Conservation (phyloP, 352 stramenopile species). For the Phytophthora pistaciae region DNA sequence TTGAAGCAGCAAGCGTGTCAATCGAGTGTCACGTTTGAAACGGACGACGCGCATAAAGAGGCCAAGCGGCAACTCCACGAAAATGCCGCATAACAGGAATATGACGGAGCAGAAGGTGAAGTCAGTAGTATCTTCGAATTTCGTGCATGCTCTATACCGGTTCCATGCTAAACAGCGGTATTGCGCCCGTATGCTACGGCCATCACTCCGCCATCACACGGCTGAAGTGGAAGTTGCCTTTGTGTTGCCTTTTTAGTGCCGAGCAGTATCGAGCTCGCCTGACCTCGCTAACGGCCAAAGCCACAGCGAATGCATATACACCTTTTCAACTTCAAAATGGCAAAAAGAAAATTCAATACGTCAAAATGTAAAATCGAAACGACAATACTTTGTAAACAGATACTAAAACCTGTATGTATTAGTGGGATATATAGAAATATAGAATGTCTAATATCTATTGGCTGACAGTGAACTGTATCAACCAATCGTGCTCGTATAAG, state of each 20-base stretch:
- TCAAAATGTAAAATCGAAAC: too few relatives aligned
- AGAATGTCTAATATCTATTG: too few relatives aligned
- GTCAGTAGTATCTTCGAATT: too few relatives aligned
- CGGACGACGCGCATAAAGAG: slow-evolving; percentile 11
- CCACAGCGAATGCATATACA: slow-evolving; percentile 6
- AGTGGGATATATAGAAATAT: too few relatives aligned
- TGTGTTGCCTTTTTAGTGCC: slow-evolving; percentile 22
- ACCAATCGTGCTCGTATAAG: too few relatives aligned
- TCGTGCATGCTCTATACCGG: neutral
- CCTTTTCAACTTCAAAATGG: too few relatives aligned
- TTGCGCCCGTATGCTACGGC: slow-evolving; percentile 33
- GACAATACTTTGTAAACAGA: too few relatives aligned
- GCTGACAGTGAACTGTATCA: too few relatives aligned
- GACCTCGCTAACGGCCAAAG: slow-evolving; percentile 12
- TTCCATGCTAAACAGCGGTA: slow-evolving; percentile 2
- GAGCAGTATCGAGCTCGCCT: slow-evolving; percentile 28
- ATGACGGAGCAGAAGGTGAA: neutral
- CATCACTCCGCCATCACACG: slow-evolving; percentile 24
- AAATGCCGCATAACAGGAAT: slow-evolving; percentile 3
- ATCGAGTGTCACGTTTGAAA: slow-evolving; percentile 30
- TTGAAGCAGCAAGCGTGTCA: slow-evolving; percentile 33
- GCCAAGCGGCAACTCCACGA: slow-evolving; percentile 19
- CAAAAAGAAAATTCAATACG: too few relatives aligned
- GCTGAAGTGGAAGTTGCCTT: slow-evolving; percentile 5
- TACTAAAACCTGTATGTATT: too few relatives aligned